phyloP scores from a whole-genome alignment of 2,329 filamentous ascomycete genomes.

The Plectosphaerella sp. region DNA sequence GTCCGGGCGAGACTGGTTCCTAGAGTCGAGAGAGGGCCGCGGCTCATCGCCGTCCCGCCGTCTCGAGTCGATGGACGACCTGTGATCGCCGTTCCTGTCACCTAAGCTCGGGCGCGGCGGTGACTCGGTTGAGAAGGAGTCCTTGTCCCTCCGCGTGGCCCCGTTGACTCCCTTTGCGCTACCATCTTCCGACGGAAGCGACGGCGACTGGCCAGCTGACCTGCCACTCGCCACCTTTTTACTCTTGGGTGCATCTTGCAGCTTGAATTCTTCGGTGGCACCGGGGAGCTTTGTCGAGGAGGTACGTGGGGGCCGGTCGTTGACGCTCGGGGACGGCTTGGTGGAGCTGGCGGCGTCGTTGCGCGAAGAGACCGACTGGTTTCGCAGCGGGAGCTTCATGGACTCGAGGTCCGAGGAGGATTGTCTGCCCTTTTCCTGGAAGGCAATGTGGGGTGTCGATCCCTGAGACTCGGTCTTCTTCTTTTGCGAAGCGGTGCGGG shows the following conservation, averaged over 20 bases:
- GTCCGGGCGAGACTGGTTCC: slow-evolving; percentile 33
- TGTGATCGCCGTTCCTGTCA: slow-evolving; percentile 36
- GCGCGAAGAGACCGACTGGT: slow-evolving; percentile 40
- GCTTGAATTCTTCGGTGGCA: slow-evolving; percentile 60
- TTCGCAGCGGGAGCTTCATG: slow-evolving; percentile 43
- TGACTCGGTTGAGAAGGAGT: slow-evolving; percentile 21
- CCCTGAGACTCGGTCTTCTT: slow-evolving; percentile 44
- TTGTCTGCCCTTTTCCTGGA: slow-evolving; percentile 76
- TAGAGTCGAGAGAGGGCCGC: slow-evolving; percentile 38
- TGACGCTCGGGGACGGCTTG: slow-evolving; percentile 23
- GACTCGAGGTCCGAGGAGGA: slow-evolving; percentile 57
- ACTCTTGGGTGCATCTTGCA: slow-evolving; percentile 75
- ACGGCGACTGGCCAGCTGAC: slow-evolving; percentile 35
- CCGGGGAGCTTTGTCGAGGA: slow-evolving; percentile 23
- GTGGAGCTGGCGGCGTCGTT: slow-evolving; percentile 12
- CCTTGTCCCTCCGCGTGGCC: slow-evolving; percentile 30
- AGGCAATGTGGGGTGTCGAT: slow-evolving; percentile 84
- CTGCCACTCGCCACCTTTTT: slow-evolving; percentile 41
- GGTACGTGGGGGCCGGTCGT: slow-evolving; percentile 32
- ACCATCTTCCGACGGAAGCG: slow-evolving; percentile 29
- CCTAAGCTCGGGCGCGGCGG: slow-evolving; percentile 26
- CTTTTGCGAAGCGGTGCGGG: slow-evolving; percentile 36
- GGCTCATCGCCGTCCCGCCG: slow-evolving; percentile 49
- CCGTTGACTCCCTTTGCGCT: slow-evolving; percentile 30
- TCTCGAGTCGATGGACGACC: slow-evolving; percentile 56